Evolutionary conservation across 2,329 filamentous ascomycete genomes (phyloP), one percentile per base, ranked within the genome.

Genomic region (Penicillium brasilianum): DNA sequence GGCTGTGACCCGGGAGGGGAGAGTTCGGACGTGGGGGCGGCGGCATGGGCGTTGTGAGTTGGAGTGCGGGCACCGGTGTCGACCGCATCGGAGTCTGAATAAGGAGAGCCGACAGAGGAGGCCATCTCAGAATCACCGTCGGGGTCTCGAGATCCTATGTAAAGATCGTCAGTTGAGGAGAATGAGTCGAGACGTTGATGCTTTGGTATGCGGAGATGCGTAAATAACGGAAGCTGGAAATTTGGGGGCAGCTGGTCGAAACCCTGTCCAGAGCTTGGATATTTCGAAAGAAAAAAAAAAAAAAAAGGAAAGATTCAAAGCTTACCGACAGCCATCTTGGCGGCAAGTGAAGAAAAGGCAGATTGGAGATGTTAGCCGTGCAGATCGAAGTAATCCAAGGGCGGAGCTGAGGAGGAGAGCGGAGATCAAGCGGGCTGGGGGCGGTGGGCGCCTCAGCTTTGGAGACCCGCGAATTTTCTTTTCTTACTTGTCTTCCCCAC

Each of bases 111-210:
- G 28, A 75, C 74, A 14, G 79, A 79, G 48, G 82, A 84, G 62
- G 81, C 79, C 84, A 86, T 86, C 61, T 82, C 82, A 32, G 82
- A 84, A 76, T 86, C 84, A 48, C 83, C 83, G 72, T 85, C 84
- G 67, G 69, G 73, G 69, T 86, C 83, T 82, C 67, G 54, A 25
- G 61, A 58, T 25, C 66, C 62, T 69, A 30, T 28, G 32, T 48
- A 5, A 11, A 43, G 36, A 3, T 41, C 37, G 22, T 41, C 43
- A 43, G 25, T 46, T 14, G 48, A 48, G 36, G 34, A 28, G 36
- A 20, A 36, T 25, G 10, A 16, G 48, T 9, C 9, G 11, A 34
- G 36, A 54, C 41, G 48, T 18, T 14, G 37, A 28, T 16, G 41
- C n/a, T 20, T 3, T 25, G 28, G 28, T 36, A 46, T 18, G 58